Evolutionary conservation across 1,284 basidiomycete species (phyloP), one percentile per base, ranked within the genome.

Genomic region (Ustilago nuda): DNA sequence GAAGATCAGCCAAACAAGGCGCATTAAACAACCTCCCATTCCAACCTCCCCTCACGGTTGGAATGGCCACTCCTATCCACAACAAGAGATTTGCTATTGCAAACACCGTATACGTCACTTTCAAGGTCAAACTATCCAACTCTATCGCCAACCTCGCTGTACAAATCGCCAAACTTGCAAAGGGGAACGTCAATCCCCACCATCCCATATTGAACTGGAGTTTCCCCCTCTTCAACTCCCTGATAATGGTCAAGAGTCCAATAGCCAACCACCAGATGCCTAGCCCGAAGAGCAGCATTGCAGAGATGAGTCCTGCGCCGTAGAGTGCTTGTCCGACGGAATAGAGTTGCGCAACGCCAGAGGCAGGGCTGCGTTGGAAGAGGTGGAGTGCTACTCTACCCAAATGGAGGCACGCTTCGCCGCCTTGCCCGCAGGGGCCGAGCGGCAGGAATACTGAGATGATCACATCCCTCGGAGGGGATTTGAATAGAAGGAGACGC

Each of bases 191-290:
- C 43, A 66, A 45, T 17, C 68, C 69, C 80, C 78, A 79, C 66
- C 72, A 82, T 35, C 82, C 82, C 72, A 83, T 78, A 39, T 79
- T 81, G 74, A 83, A 83, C 4, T 65, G 54, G 3, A 83, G 53
- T 36, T 64, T 66, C 33, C 78, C 80, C 12, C 60, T 43, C 32
- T 61, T 61, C 19, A 63, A 35, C 59, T 83, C 78, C 7, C 78
- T 63, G 6, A 79, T 30, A 45, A 83, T 61, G 17, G 78, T 83
- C 11, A 70, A 62, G 0, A 78, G 30, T 17, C 69, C 82, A n/a
- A 83, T 66, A 32, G 65, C 46, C 5, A 72, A 45, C 80, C 80
- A 83, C 81, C 79, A 82, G 3, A 77, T 61, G 2, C 82, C 82
- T 4, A 82, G 59, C 3, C 76, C 82, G 48, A 70, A 80, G 12